Evolutionary conservation across 495 filamentous ascomycete species (phyloP), one percentile per base, ranked within the genome.

Genomic region (Glonium stellatum): DNA sequence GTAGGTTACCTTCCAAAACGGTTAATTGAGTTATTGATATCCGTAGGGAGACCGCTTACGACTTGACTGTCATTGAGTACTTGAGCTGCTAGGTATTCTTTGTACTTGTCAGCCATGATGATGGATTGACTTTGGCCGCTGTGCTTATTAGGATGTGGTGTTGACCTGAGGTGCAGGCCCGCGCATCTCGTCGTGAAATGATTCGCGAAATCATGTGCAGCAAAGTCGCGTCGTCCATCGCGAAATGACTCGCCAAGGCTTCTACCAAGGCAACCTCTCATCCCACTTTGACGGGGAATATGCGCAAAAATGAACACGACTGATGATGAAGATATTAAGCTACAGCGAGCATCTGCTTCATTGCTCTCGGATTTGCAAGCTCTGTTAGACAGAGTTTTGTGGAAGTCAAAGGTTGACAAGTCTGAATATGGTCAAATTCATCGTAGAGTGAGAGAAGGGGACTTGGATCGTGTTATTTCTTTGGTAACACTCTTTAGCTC

Each of bases 61-160:
- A 87, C 78, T 57, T 82, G 84, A 51, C 83, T 82, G 69, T 95
- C 90, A 62, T 82, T 86, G 68, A 96, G 77, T 44, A 97, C 82
- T 70, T 80, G 82, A 57, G 84, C 82, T 5, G 87, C 87, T 19
- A 97, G 78, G 69, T 84, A 92, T 42, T 78, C 81, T 63, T 79
- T 85, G 67, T 87, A 87, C 61, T 85, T 82, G 25, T 76, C 65
- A 6, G 77, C 75, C 80, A 83, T 83, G n/a, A 15, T 67, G 44
- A 23, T 21, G 31, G 49, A 41, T 46, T 55, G 60, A n/a, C n/a
- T 62, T 59, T 35, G 2, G 27, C 50, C 11, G 46, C 27, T 9
- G 9, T 19, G 54, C 50, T 4, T 48, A 59, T 49, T 55, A 52
- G 22, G 31, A 46, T 19, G 54, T 77, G 67, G 31, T 87, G 46